Base-by-base conservation (phyloP, 2,329 filamentous ascomycete species). In the Mariannaea elegans region DNA sequence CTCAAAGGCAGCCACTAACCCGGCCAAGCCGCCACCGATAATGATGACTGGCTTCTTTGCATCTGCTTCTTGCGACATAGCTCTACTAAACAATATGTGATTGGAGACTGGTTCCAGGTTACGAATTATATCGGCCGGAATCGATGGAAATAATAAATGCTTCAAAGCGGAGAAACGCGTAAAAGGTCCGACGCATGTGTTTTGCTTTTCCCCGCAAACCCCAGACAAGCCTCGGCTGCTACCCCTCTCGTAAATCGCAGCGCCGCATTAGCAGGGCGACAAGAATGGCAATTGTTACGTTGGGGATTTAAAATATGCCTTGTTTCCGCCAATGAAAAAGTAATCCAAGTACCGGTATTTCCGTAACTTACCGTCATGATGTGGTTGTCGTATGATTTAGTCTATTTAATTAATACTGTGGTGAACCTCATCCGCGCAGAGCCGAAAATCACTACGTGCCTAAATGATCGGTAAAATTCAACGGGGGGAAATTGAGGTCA, bases 1-100 rank as follows among this genome's bases (percentile, higher is more conserved):
- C 74, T 87, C 85, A 64, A 80, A 85, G 41, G 85, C 84, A 3
- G 85, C 83, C 16, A 87, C 84, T 8, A 87, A 81, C n/a, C 84
- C 85, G 29, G 85, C 83, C 12, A 87, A 78, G 49, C 85, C 85
- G 39, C 77, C 82, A 67, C 85, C 85, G 48, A 87, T 76, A 52
- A 87, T 82, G 67, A 87, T 80, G 66, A 84, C 84, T 78, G 83
- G 69, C 14, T 66, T 49, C 29, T 48, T 47, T 8, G 39, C 36
- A 12, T 38, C 18, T 12, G 52, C 16, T 19, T 52, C 52, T 29
- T 52, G 42, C n/a, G 58, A 56, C 60, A 59, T 62, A 31, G 3
- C 18, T 13, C 14, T 14, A 41, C 23, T 38, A 14, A 41, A 27
- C 9, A 9, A 9, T 27, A 27, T 27, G 5, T 27, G 24, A 23